A percentile compares a stretch with the other conserved stretches of the same genome.
These are phyloP conservation scores for Aspergillus sp. DNA, from an alignment of 2,329 filamentous ascomycete genomes.

Conservation along the genomic window DNA sequence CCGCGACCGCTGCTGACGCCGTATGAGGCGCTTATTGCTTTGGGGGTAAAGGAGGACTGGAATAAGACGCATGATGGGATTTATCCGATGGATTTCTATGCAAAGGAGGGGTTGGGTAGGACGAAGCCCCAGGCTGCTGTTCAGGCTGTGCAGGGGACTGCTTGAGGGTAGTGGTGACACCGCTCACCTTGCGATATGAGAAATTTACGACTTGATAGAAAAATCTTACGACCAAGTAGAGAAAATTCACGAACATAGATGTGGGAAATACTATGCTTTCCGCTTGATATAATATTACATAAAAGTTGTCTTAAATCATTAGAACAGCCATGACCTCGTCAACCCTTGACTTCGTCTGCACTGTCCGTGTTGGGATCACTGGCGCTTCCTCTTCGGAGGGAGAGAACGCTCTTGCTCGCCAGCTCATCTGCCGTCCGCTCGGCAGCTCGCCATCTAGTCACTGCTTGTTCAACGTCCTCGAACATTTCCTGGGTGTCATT, in stretches of 20 bases:
- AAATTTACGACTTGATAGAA: background rate
- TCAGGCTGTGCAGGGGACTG: conserved; percentile 19
- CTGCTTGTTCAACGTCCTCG: conserved; percentile 77
- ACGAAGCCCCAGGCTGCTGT: conserved; percentile 47
- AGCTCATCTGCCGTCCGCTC: conserved; percentile 56
- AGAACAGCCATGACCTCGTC: conserved; percentile 24
- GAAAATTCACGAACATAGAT: conserved; percentile 1
- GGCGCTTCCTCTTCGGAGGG: conserved; percentile 41
- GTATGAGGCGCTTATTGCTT: conserved; percentile 90
- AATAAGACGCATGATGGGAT: conserved; percentile 63
- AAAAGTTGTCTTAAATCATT: conserved; percentile 26
- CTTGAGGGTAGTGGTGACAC: background rate
- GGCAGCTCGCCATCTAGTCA: conserved; percentile 75
- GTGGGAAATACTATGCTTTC: conserved; percentile 8
- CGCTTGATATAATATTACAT: conserved; percentile 25
- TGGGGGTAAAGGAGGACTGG: conserved; percentile 80
- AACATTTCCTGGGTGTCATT: conserved; percentile 90
- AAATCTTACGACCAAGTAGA: background rate
- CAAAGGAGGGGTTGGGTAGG: conserved; percentile 84
- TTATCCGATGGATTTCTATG: conserved; percentile 99
- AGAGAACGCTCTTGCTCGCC: conserved; percentile 42
- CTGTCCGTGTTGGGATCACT: conserved; percentile 44
- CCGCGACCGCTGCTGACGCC: conserved; percentile 85
- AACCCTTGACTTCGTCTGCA: conserved; percentile 41
- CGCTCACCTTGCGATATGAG: background rate